A percentile compares a stretch with the other conserved stretches of the same genome.
Evolutionary conservation across 73 alveolate species (phyloP).

Genomic region (Blepharisma stoltei): DNA sequence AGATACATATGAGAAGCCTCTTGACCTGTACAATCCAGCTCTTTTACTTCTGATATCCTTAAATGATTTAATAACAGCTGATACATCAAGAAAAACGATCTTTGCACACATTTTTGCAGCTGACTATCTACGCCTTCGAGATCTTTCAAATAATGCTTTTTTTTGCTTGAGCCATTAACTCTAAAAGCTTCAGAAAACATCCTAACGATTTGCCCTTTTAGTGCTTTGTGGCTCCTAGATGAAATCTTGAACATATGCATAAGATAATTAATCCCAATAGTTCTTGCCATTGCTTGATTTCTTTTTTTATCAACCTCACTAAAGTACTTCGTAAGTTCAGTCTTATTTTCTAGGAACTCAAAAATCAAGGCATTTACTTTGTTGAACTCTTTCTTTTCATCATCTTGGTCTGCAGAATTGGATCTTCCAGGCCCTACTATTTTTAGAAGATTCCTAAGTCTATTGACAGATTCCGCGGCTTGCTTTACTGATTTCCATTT

Average conservation of each 20-base stretch:
- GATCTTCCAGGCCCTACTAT: constrained; percentile 1
- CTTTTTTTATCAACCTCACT: neutral
- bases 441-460: neutral
- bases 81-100: constrained; percentile 6
- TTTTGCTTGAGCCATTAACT: neutral
- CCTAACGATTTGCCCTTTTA: constrained; percentile 14
- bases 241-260: constrained; percentile 20
- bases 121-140: constrained; percentile 18
- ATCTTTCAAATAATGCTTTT: constrained; percentile 10
- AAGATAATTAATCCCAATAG: constrained; percentile 21
- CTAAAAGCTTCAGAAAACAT: constrained; percentile 17
- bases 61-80: constrained; percentile 14
- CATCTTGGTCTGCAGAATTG: neutral
- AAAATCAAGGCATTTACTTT: neutral
- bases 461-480: neutral
- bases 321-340: neutral
- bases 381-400: constrained; percentile 7
- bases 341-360: constrained; percentile 9
- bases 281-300: constrained; percentile 9
- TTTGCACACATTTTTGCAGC: constrained; percentile 15
- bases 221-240: neutral
- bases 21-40: constrained; percentile 19
- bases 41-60: constrained; percentile 19
- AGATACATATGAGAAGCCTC: constrained; percentile 15
- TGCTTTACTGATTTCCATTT: constrained; percentile 14